phyloP scores from a whole-genome alignment of 192 early-diverging fungal species.

The Coemansia sp. region DNA sequence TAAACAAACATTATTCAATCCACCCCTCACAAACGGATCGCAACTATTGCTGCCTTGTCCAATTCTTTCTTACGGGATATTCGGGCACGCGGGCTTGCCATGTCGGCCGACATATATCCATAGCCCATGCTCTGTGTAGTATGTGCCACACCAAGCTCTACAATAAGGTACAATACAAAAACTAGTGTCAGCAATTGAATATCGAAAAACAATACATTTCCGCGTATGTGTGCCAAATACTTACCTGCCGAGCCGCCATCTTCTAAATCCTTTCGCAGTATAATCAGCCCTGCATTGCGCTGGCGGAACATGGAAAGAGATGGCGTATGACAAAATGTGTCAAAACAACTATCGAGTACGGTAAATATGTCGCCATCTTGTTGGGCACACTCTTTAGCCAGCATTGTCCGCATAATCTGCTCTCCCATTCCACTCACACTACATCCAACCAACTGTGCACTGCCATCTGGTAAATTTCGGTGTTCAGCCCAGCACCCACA shows the following conservation, averaged over 20 bases:
- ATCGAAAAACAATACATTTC: too few species aligned
- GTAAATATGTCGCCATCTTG: constrained; percentile 20
- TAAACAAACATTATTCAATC: background rate
- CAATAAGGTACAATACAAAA: background rate
- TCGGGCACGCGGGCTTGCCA: constrained; percentile 19
- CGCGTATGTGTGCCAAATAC: background rate
- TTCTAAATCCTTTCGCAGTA: constrained; percentile 17
- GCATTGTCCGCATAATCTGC: constrained; percentile 73
- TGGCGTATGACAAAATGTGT: constrained; percentile 5
- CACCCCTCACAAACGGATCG: constrained; percentile 11
- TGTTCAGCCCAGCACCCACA: constrained; percentile 77
- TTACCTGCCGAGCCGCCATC: constrained; percentile 21
- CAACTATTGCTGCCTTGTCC: constrained; percentile 2
- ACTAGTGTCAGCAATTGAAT: too few species aligned
- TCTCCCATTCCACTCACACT: constrained; percentile 76
- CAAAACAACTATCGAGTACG: constrained; percentile 16
- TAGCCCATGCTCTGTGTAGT: constrained; percentile 72
- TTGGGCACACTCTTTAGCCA: constrained; percentile 62
- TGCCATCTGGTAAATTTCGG: constrained; percentile 14
- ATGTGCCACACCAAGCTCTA: constrained; percentile 69
- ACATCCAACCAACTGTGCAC: constrained; percentile 46
- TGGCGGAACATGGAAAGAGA: constrained; percentile 7
- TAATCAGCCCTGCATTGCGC: constrained; percentile 24
- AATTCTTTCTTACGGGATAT: constrained; percentile 29
- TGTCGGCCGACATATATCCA: constrained; percentile 28